phyloP scores from a whole-genome alignment of 768 basidiomycete species.

The Rickenella mellea region DNA sequence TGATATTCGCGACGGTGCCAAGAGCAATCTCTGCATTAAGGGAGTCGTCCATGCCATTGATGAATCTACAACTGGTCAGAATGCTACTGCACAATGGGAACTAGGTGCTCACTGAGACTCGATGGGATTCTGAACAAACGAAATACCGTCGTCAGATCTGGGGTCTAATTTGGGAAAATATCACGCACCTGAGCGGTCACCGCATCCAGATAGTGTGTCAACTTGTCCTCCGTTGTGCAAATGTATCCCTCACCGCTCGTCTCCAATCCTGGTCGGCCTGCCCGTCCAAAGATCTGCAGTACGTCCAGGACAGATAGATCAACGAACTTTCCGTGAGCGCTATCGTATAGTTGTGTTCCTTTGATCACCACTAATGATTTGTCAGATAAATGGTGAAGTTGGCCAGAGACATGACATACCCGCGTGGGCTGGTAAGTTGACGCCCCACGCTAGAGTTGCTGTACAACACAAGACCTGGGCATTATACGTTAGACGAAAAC shows the following conservation, averaged over 20 bases:
- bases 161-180: neutral
- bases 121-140: slow-evolving; percentile 65
- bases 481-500: slow-evolving; percentile 2
- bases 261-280: slow-evolving; percentile 82
- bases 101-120: slow-evolving; percentile 87
- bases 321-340: slow-evolving; percentile 78
- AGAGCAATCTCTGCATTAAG: slow-evolving; percentile 93
- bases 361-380: slow-evolving; percentile 73
- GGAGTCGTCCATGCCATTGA: slow-evolving; percentile 76
- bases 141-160: neutral
- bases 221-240: slow-evolving; percentile 89
- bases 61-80: slow-evolving; percentile 39
- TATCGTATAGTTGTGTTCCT: slow-evolving; percentile 95
- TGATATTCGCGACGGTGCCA: slow-evolving; percentile 82
- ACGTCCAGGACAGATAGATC: slow-evolving; percentile 94
- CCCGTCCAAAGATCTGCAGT: slow-evolving; percentile 94
- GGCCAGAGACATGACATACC: slow-evolving; percentile 33
- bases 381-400: slow-evolving; percentile 6
- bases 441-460: slow-evolving; percentile 97
- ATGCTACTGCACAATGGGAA: neutral
- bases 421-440: slow-evolving; percentile 96
- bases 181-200: slow-evolving; percentile 71
- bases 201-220: slow-evolving; percentile 81
- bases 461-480: slow-evolving; percentile 94
- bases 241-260: slow-evolving; percentile 95